Percentiles rank a stretch among this genome's conserved stretches.
Conservation (phyloP, 371 early-diverging fungal species). For the Lichtheimia ramosa region DNA sequence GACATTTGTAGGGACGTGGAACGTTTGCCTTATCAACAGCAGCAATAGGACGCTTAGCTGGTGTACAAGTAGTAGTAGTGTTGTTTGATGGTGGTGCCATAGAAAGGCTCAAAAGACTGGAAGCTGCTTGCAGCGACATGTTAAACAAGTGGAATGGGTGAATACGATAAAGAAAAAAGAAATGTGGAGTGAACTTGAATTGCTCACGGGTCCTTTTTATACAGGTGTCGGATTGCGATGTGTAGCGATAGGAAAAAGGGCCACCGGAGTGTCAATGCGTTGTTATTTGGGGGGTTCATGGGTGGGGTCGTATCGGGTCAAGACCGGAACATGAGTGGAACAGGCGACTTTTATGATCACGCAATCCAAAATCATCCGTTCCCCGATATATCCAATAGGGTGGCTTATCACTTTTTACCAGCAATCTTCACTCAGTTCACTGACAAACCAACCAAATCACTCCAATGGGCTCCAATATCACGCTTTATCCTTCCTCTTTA, state of each 20-base stretch:
- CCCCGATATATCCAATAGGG: neutral
- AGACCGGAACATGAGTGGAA: constrained; percentile 1
- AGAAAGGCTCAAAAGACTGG: constrained; percentile 38
- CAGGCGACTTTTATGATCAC: neutral
- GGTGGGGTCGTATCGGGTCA: neutral
- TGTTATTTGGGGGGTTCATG: constrained; percentile 6
- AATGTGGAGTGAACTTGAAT: constrained; percentile 8
- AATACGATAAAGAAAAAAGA: constrained; percentile 4
- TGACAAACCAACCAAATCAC: neutral
- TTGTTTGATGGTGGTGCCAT: constrained; percentile 19
- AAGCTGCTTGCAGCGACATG: constrained; percentile 37
- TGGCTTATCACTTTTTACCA: neutral
- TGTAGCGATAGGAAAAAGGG: constrained; percentile 3
- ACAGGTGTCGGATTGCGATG: neutral
- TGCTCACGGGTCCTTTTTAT: neutral
- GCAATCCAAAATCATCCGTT: constrained; percentile 2
- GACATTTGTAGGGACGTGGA: constrained; percentile 67
- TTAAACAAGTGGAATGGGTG: neutral
- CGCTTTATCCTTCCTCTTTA: neutral
- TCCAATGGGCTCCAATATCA: neutral
- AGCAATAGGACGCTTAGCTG: constrained; percentile 28
- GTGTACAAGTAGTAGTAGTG: no score
- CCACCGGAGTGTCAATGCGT: neutral
- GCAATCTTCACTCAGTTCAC: neutral
- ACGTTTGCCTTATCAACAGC: constrained; percentile 39